A percentile compares a stretch with the other conserved stretches of the same genome.
phyloP scores from a whole-genome alignment of 805 yeast genomes.

The Wickerhamiella hasegawae region DNA sequence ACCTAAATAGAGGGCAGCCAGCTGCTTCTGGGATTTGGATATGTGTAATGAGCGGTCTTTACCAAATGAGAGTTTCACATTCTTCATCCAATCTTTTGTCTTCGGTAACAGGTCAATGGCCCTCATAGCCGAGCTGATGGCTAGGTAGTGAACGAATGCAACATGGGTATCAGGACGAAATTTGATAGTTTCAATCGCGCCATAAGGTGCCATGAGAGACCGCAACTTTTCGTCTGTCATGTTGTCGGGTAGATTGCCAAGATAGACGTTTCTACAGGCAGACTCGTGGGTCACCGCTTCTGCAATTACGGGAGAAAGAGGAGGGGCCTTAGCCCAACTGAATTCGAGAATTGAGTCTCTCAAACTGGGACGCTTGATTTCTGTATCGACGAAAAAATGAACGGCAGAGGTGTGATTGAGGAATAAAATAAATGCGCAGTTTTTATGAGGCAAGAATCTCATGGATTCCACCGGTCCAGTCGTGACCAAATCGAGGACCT shows the following conservation, averaged over 20 bases:
- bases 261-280: conserved; percentile 86
- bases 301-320: conserved; percentile 57
- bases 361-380: conserved; percentile 64
- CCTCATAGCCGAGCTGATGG: conserved; percentile 72
- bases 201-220: conserved; percentile 54
- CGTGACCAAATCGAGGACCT: conserved; percentile 75
- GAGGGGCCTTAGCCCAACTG: conserved; percentile 84
- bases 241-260: conserved; percentile 61
- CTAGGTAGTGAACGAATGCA: conserved; percentile 73
- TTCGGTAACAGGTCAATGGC: conserved; percentile 63
- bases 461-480: conserved; percentile 78
- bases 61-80: conserved; percentile 73
- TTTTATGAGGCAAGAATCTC: conserved; percentile 56
- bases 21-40: conserved; percentile 89
- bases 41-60: conserved; percentile 85
- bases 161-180: conserved; percentile 62
- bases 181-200: conserved; percentile 74
- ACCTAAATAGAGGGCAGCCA: conserved; percentile 90
- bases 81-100: conserved; percentile 39
- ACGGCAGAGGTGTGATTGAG: conserved; percentile 78
- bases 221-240: conserved; percentile 50
- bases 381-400: conserved; percentile 85
- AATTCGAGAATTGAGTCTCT: conserved; percentile 68
- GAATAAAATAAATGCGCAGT: conserved; percentile 82
- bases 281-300: conserved; percentile 68